These are phyloP conservation scores for Barnettozyma botsteinii DNA, from an alignment of 805 yeast genomes.

Conservation along the genomic window DNA sequence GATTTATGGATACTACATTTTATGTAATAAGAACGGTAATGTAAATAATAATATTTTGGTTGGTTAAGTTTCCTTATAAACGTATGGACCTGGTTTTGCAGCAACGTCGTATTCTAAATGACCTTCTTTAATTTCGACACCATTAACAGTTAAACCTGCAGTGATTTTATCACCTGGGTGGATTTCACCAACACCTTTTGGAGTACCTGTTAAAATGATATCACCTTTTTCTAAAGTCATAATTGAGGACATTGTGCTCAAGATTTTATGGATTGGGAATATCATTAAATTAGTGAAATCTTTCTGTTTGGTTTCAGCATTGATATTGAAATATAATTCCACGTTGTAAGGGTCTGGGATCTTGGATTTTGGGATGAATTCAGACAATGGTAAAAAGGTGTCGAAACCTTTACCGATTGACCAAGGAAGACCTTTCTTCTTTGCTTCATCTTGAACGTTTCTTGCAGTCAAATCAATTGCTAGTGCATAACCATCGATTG, in stretches of 20 bases:
- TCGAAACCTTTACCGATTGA: conserved; percentile 94
- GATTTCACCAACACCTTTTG: conserved; percentile 91
- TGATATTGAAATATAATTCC: conserved; percentile 56
- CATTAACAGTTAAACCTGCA: conserved; percentile 56
- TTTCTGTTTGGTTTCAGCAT: conserved; percentile 63
- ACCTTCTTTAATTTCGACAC: conserved; percentile 46
- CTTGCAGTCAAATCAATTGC: conserved; percentile 95
- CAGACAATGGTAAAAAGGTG: conserved; percentile 86
- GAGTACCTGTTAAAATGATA: conserved; percentile 90
- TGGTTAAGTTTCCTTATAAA: conserved; percentile 41
- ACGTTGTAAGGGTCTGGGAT: conserved; percentile 75
- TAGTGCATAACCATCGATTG: conserved; percentile 81
- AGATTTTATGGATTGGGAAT: conserved; percentile 75
- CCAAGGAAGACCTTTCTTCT: conserved; percentile 95
- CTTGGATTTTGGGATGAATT: conserved; percentile 55
- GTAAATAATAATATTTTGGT: not conserved
- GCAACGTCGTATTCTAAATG: conserved; percentile 30
- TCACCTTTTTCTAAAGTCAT: conserved; percentile 93
- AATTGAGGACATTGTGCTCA: conserved; percentile 75
- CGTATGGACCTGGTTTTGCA: conserved; percentile 55
- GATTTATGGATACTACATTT: conserved; percentile 11
- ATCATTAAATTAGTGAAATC: conserved; percentile 82
- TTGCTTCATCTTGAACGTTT: conserved; percentile 92
- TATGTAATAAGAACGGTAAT: not conserved
- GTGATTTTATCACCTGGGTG: conserved; percentile 71